phyloP scores from a whole-genome alignment of 176 grass and related monocot species.

The Carex pumila region DNA sequence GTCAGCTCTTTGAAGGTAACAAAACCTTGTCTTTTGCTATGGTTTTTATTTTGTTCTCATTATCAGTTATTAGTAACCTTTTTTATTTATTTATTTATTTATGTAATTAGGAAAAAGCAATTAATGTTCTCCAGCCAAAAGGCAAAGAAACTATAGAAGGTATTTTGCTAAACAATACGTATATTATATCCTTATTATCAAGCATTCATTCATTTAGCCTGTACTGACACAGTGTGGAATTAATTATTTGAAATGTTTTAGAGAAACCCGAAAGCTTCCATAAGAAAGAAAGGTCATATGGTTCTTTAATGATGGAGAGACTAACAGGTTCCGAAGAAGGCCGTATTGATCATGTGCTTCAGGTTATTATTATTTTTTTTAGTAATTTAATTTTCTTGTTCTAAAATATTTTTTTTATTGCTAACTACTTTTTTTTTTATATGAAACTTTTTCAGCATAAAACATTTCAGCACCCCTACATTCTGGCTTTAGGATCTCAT shows the following conservation, averaged over 20 bases:
- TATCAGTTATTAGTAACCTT: constrained; percentile 1
- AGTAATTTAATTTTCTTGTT: background rate
- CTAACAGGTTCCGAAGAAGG: constrained; percentile 65
- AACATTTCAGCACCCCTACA: constrained; percentile 93
- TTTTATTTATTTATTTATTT: background rate
- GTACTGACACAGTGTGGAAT: background rate
- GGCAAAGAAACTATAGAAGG: constrained; percentile 60
- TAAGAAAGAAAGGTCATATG: constrained; percentile 69
- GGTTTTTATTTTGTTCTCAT: background rate
- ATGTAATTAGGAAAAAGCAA: constrained; percentile 72
- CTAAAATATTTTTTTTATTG: background rate
- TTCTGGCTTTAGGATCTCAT: constrained; percentile 82
- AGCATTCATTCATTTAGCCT: background rate
- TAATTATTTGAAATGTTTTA: constrained; percentile 26
- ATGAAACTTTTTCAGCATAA: constrained; percentile 52
- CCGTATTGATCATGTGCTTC: constrained; percentile 86
- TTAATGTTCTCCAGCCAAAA: constrained; percentile 59
- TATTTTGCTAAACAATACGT: constrained; percentile 16
- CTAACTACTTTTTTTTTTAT: background rate
- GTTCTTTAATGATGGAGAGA: constrained; percentile 92
- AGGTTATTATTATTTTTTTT: constrained; percentile 44
- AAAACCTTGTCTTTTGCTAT: background rate
- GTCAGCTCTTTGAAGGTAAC: constrained; percentile 58
- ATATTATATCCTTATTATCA: constrained; percentile 6
- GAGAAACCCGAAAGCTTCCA: constrained; percentile 29